Evolutionary conservation across 768 basidiomycete species (phyloP), one percentile per base, ranked within the genome.

Genomic region (Tricholomella constricta): DNA sequence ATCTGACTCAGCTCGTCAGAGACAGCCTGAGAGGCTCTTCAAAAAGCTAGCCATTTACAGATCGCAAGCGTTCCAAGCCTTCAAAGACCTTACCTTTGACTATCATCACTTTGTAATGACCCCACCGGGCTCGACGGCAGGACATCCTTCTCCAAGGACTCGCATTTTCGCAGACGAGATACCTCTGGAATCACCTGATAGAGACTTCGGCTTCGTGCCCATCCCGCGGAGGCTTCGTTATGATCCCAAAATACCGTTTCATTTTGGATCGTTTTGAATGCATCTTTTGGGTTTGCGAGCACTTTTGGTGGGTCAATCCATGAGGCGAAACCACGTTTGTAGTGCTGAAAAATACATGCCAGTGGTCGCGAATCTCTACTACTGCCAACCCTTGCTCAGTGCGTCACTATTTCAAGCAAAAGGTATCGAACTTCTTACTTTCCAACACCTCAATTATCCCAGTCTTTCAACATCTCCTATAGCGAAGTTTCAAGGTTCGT

Each of bases 301-400:
- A 86, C 86, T 19, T 80, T 84, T 65, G 73, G 76, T 79, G 41
- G 48, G 51, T 36, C 10, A 20, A 17, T 23, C 25, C 29, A n/a
- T n/a, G 17, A 20, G 10, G 17, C 17, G n/a, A n/a, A n/a, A n/a
- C n/a, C n/a, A n/a, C n/a, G n/a, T 11, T 17, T 6, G 2, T 36
- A 27, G 25, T 7, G 15, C 23, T 14, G 15, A 20, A 8, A 14
- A 7, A 15, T 31, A 3, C 14, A 56, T 20, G 11, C 4, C 12
- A 87, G 86, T 72, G 37, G 84, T 84, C 12, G 79, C 83, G n/a
- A 93, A 93, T 62, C 65, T 93, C 42, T 93, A 92, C 63, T 94
- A 92, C 59, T 88, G 85, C 55, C 89, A 91, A 71, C 91, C 91
- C 0, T 65, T 94, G 59, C 70, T 92, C 12, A 88, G 90, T 83